These are phyloP conservation scores for Haplosporangium sp. DNA, from an alignment of 371 early-diverging fungal genomes.

Conservation along the genomic window DNA sequence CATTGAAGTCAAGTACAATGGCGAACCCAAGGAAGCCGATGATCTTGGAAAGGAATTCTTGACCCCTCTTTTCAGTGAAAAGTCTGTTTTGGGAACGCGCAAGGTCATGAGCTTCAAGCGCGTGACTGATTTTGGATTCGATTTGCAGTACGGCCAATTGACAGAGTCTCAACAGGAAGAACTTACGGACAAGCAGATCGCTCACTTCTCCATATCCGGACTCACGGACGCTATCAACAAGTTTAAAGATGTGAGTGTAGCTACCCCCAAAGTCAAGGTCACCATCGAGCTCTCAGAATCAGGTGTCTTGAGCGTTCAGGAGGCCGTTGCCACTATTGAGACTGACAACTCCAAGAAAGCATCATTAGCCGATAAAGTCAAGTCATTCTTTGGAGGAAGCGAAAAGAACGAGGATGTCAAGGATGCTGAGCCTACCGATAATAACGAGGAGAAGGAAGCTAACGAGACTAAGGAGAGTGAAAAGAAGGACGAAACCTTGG, in stretches of 20 bases:
- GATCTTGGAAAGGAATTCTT: slow-evolving; percentile 49
- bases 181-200: slow-evolving; percentile 62
- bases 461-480: slow-evolving; percentile 34
- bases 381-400: slow-evolving; percentile 80
- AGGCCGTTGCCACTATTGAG: slow-evolving; percentile 67
- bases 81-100: slow-evolving; percentile 77
- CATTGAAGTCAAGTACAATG: slow-evolving; percentile 78
- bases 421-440: slow-evolving; percentile 38
- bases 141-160: slow-evolving; percentile 70
- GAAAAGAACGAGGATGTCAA: slow-evolving; percentile 50
- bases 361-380: slow-evolving; percentile 71
- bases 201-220: slow-evolving; percentile 76
- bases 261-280: slow-evolving; percentile 85
- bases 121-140: slow-evolving; percentile 81
- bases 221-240: slow-evolving; percentile 76
- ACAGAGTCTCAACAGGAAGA: slow-evolving; percentile 52
- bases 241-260: slow-evolving; percentile 68
- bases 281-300: slow-evolving; percentile 78
- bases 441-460: slow-evolving; percentile 34
- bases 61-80: slow-evolving; percentile 74
- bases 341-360: slow-evolving; percentile 57
- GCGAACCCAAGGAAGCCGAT: slow-evolving; percentile 66
- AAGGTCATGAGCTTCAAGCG: slow-evolving; percentile 90
- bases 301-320: slow-evolving; percentile 71
- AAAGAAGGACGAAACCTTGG: slow-evolving; percentile 13